Conservation (phyloP, 1,139 yeast genomes). For the Pneumocystis sp. region DNA sequence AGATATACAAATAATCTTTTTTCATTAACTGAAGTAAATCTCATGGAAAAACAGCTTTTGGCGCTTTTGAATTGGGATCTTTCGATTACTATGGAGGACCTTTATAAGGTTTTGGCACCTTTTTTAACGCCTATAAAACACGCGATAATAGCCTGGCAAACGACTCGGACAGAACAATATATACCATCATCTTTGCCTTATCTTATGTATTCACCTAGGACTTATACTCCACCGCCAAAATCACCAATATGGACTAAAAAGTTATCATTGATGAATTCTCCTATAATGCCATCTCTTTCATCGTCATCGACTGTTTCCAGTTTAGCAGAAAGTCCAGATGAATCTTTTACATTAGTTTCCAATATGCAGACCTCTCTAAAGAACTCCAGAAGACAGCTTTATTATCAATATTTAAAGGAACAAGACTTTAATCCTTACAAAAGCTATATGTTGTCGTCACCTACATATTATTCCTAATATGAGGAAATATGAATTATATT, state of each 20-base stretch:
- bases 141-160: not conserved
- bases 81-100: slow-evolving; percentile 51
- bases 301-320: slow-evolving; percentile 7
- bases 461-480: not conserved
- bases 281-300: slow-evolving; percentile 10
- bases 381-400: not conserved
- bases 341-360: not conserved
- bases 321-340: slow-evolving; percentile 6
- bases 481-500: not conserved
- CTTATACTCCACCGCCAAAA: not conserved
- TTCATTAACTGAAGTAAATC: slow-evolving; percentile 62
- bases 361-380: not conserved
- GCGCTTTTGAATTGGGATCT: slow-evolving; percentile 75
- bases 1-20: slow-evolving; percentile 75
- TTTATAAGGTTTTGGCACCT: slow-evolving; percentile 53
- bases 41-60: slow-evolving; percentile 79
- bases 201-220: not conserved
- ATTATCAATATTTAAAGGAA: not conserved
- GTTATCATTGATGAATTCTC: slow-evolving; percentile 1
- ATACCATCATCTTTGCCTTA: not conserved
- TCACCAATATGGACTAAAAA: not conserved
- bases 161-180: not conserved
- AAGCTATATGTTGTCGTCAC: not conserved
- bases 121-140: slow-evolving; percentile 49
- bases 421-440: not conserved